phyloP scores from a whole-genome alignment of 495 filamentous ascomycete genomes.

The Lasiosphaeris hirsuta region DNA sequence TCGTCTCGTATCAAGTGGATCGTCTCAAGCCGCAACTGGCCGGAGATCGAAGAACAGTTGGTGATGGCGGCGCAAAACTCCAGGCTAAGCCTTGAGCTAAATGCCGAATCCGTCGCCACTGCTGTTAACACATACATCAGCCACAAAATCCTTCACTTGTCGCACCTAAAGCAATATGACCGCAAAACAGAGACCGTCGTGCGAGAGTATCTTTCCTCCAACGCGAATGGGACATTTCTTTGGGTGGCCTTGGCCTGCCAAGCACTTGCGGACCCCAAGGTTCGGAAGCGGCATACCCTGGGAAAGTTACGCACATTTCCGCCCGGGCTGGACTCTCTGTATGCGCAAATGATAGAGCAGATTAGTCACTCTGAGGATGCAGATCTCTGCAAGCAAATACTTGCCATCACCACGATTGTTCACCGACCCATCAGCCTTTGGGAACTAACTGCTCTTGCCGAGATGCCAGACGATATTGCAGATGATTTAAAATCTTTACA shows the following conservation, averaged over 20 bases:
- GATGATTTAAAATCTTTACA: neutral
- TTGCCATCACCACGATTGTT: slow-evolving; percentile 11
- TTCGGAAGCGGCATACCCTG: slow-evolving; percentile 2
- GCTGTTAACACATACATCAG: slow-evolving; percentile 33
- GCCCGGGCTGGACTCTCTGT: slow-evolving; percentile 16
- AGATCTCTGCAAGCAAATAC: slow-evolving; percentile 18
- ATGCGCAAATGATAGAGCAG: slow-evolving; percentile 23
- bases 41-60: slow-evolving; percentile 21
- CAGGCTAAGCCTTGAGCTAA: slow-evolving; percentile 34
- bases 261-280: slow-evolving; percentile 16
- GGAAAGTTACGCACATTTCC: slow-evolving; percentile 15
- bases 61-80: slow-evolving; percentile 9
- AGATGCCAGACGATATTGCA: slow-evolving; percentile 6
- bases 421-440: slow-evolving; percentile 21
- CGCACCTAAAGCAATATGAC: slow-evolving; percentile 12
- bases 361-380: neutral
- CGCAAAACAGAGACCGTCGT: slow-evolving; percentile 16
- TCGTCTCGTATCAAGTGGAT: slow-evolving; percentile 13
- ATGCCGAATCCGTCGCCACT: slow-evolving; percentile 17
- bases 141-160: slow-evolving; percentile 28
- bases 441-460: slow-evolving; percentile 20
- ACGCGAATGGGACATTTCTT: slow-evolving; percentile 32
- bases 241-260: slow-evolving; percentile 35
- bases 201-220: slow-evolving; percentile 13
- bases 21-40: slow-evolving; percentile 18